Base-by-base conservation (phyloP, 2,329 filamentous ascomycete species). In the Dactylellina sp. region DNA sequence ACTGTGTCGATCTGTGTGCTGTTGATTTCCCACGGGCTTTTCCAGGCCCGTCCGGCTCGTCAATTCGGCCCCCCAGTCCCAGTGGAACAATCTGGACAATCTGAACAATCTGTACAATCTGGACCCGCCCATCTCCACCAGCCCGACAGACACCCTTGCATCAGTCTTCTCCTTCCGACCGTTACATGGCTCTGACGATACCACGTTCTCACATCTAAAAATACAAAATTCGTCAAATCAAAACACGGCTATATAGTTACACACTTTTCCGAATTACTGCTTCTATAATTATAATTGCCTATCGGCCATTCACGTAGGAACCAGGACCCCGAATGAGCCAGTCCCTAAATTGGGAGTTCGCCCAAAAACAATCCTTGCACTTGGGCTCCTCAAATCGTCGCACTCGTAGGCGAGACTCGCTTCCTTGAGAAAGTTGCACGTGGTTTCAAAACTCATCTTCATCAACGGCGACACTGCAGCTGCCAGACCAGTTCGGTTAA, bases 371-470 rank as follows among this genome's bases (percentile, higher is more conserved):
- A 99, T 91, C 71, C 94, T 87, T 75, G 91, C 89, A 81, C 91
- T 95, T 0, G 96, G 95, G 72, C 90, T 93, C 71, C 86, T 88
- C 74, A 99, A 84, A 79, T 95, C 91, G 81, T 99, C 95, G 85
- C 88, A 92, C 81, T 98, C 95, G 55, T 91, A 89, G 79, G 96
- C 92, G 68, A 96, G 84, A 24, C 97, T 90, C 0, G 95, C 93
- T 80, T 98, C 95, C 81, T 91, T 93, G 79, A 99, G 85, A 84
- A 97, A 97, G 0, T 91, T 89, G 40, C 98, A 87, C 1, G 95
- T 99, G 2, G 95, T 99, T 86, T 99, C 95, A 83, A 98, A 99
- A 81, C 92, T 96, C 94, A 98, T 98, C 86, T 98, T 98, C 82
- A 95, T 94, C 78, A 99, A 94, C 0, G 95, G 93, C 77, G 89